phyloP scores from a whole-genome alignment of 2,329 filamentous ascomycete species.

The Chrysoporthe cubensis region DNA sequence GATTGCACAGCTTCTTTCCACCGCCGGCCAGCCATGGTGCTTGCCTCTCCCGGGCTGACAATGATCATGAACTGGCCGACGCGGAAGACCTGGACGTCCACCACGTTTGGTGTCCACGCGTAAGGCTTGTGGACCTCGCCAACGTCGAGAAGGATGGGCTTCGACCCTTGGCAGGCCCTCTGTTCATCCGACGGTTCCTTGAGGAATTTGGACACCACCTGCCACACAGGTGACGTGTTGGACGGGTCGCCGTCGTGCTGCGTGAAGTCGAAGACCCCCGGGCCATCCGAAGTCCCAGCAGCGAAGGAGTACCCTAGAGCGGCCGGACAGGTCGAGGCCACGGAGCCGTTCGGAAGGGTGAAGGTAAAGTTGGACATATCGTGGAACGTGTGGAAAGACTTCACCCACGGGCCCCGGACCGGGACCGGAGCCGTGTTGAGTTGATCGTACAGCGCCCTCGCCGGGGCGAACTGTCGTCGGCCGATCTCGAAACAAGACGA shows the following conservation, averaged over 20 bases:
- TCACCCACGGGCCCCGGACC: slow-evolving; percentile 68
- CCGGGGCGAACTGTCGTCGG: slow-evolving; percentile 64
- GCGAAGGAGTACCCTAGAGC: slow-evolving; percentile 92
- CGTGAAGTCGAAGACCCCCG: slow-evolving; percentile 90
- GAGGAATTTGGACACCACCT: slow-evolving; percentile 71
- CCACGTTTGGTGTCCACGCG: slow-evolving; percentile 87
- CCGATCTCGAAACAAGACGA: slow-evolving; percentile 79
- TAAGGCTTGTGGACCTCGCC: slow-evolving; percentile 81
- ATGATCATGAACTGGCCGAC: slow-evolving; percentile 85
- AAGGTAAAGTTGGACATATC: slow-evolving; percentile 81
- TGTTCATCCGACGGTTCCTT: slow-evolving; percentile 73
- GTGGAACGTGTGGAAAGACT: slow-evolving; percentile 83
- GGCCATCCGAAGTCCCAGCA: slow-evolving; percentile 88
- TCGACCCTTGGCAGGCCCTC: slow-evolving; percentile 74
- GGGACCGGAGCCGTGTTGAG: slow-evolving; percentile 52
- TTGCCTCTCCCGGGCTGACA: slow-evolving; percentile 83
- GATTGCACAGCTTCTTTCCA: slow-evolving; percentile 75
- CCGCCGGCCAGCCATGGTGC: slow-evolving; percentile 87
- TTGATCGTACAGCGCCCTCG: slow-evolving; percentile 52
- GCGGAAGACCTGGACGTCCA: slow-evolving; percentile 83
- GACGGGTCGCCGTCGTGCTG: slow-evolving; percentile 79
- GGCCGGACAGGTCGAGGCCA: slow-evolving; percentile 78
- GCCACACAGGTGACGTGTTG: slow-evolving; percentile 73
- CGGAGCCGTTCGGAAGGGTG: slow-evolving; percentile 70
- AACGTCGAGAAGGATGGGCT: slow-evolving; percentile 86